These are phyloP conservation scores for Saturnispora galanensis DNA, from an alignment of 805 yeast species.

Conservation along the genomic window DNA sequence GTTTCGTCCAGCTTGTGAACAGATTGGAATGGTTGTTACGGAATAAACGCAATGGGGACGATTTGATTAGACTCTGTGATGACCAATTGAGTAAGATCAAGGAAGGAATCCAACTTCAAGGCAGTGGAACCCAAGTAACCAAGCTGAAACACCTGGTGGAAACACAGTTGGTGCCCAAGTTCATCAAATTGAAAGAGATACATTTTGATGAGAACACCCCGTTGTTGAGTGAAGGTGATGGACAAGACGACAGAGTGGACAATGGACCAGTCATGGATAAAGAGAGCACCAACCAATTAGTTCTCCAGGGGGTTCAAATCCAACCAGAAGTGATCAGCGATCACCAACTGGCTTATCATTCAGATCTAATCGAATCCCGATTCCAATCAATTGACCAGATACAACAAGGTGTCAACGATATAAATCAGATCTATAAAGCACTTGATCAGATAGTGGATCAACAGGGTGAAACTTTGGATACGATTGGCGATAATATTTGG, in stretches of 20 bases:
- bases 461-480: conserved; percentile 79
- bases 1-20: no score
- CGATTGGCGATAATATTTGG: conserved; percentile 70
- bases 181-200: no score
- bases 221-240: no score
- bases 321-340: conserved; percentile 25
- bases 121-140: no score
- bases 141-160: no score
- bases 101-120: no score
- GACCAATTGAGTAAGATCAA: no score
- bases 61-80: no score
- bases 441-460: conserved; percentile 67
- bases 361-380: conserved; percentile 58
- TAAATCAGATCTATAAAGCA: conserved; percentile 77
- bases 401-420: conserved; percentile 71
- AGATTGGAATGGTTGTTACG: no score
- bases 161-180: no score
- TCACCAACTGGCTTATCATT: conserved; percentile 54
- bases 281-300: conserved; percentile 13
- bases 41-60: no score
- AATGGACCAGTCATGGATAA: conserved; percentile 6
- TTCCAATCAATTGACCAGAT: conserved; percentile 63
- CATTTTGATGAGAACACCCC: no score
- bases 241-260: neutral
- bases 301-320: conserved; percentile 23